These are phyloP conservation scores for Jacaranda mimosifolia DNA, from an alignment of 257 asterid species.

Conservation along the genomic window DNA sequence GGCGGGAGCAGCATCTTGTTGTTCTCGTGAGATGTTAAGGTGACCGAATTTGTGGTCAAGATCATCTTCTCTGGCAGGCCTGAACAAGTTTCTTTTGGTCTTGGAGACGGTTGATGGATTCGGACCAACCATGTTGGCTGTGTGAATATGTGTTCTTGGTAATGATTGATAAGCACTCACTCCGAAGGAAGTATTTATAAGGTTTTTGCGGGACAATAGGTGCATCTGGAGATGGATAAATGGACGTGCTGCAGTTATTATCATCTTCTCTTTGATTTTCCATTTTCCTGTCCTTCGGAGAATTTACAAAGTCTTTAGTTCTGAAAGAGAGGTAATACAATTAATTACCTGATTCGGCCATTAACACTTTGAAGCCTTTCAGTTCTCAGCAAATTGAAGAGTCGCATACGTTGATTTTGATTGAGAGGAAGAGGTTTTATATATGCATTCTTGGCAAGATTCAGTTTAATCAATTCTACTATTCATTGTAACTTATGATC, in stretches of 20 bases:
- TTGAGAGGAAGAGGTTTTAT: neutral
- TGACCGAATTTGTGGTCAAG: neutral
- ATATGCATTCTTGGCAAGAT: neutral
- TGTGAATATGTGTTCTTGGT: neutral
- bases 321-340: neutral
- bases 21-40: neutral
- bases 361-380: conserved; percentile 2
- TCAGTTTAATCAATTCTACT: neutral
- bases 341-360: neutral
- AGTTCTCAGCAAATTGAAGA: neutral
- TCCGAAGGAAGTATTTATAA: conserved; percentile 12
- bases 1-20: neutral
- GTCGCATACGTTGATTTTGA: neutral
- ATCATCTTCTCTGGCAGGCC: neutral
- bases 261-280: conserved; percentile 13
- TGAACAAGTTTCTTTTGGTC: neutral
- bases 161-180: neutral
- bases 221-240: too few relatives aligned
- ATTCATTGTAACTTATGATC: too few relatives aligned
- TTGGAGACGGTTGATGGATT: neutral
- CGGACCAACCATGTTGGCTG: neutral
- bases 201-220: neutral
- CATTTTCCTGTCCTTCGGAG: neutral
- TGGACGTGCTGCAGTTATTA: neutral
- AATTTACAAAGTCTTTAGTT: conserved; percentile 4